Percentiles rank a stretch among this genome's conserved stretches.
phyloP scores from a whole-genome alignment of 257 asterid species.

The Galeopsis tetrahit region DNA sequence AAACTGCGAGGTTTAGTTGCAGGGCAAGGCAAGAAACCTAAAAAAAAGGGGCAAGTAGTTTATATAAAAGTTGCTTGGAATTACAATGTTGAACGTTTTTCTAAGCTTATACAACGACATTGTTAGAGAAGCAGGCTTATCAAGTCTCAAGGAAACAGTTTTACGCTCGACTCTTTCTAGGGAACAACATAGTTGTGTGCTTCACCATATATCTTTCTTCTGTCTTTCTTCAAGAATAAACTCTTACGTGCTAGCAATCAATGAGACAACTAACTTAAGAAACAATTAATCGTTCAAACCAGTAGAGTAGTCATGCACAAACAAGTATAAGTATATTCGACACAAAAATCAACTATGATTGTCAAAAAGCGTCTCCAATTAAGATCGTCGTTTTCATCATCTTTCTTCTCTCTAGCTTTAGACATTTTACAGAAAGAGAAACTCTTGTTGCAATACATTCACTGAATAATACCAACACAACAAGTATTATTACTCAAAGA shows the following conservation, averaged over 20 bases:
- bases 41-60: conserved; percentile 29
- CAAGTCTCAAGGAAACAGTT: too few relatives aligned
- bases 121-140: too few relatives aligned
- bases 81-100: conserved; percentile 27
- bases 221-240: too few relatives aligned
- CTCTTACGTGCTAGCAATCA: too few relatives aligned
- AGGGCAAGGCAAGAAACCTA: conserved; percentile 43
- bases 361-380: neutral
- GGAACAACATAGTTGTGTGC: too few relatives aligned
- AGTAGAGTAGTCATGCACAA: neutral
- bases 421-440: neutral
- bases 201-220: too few relatives aligned
- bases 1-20: conserved; percentile 28
- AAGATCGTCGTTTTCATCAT: too few relatives aligned
- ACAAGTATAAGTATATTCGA: too few relatives aligned
- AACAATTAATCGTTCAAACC: too few relatives aligned
- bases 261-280: too few relatives aligned
- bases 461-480: neutral
- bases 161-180: too few relatives aligned
- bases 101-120: neutral
- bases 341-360: neutral
- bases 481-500: neutral
- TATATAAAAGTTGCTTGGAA: conserved; percentile 19
- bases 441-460: neutral
- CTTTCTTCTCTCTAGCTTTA: too few relatives aligned